Evolutionary conservation across 495 filamentous ascomycete genomes (phyloP).

Genomic region (Aspergillus nidulans): DNA sequence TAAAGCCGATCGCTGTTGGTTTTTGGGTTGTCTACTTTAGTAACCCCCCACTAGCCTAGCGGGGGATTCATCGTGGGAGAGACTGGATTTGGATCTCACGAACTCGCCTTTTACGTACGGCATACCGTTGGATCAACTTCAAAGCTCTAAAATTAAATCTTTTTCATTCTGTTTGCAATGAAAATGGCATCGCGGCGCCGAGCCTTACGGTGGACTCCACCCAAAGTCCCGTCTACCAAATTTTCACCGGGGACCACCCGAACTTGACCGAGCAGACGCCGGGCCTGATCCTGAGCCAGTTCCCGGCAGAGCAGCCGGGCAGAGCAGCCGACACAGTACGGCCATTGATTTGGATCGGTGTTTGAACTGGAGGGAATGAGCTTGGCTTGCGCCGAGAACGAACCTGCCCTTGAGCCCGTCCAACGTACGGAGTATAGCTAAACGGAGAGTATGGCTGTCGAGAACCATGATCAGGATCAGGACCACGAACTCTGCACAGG

Average conservation of each 20-base stretch:
- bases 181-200: neutral
- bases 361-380: neutral
- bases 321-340: neutral
- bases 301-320: neutral
- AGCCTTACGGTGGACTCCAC: neutral
- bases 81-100: too few relatives aligned
- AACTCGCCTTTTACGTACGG: too few relatives aligned
- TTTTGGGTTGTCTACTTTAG: too few relatives aligned
- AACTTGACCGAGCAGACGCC: neutral
- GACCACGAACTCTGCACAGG: neutral
- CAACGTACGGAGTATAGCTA: neutral
- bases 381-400: neutral
- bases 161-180: too few relatives aligned
- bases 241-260: neutral
- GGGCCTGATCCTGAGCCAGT: neutral
- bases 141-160: too few relatives aligned
- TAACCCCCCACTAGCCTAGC: too few relatives aligned
- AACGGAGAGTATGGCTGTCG: neutral
- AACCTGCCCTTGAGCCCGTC: neutral
- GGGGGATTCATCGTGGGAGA: too few relatives aligned
- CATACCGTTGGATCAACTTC: too few relatives aligned
- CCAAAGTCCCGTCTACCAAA: neutral
- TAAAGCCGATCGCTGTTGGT: too few relatives aligned
- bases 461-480: neutral
- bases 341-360: neutral